These are phyloP conservation scores for Clathrus columnatus DNA, from an alignment of 768 basidiomycete genomes.

Conservation along the genomic window DNA sequence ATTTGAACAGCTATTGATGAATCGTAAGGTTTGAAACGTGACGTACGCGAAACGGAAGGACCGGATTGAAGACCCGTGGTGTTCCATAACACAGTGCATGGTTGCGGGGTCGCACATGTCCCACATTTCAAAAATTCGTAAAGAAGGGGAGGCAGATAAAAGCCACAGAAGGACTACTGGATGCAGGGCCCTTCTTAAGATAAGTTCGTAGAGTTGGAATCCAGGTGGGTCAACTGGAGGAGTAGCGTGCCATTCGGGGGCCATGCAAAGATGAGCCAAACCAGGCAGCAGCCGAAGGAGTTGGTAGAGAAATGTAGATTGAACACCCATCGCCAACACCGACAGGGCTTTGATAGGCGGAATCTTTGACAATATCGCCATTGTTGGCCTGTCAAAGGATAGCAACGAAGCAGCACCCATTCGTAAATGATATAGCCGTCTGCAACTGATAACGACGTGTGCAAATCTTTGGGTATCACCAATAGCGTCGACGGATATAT, in stretches of 20 bases:
- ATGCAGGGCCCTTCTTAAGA: slow-evolving; percentile 27
- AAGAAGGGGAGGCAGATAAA: slow-evolving; percentile 27
- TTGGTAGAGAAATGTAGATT: slow-evolving; percentile 37
- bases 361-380: slow-evolving; percentile 21
- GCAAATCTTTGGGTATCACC: slow-evolving; percentile 8
- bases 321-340: slow-evolving; percentile 28
- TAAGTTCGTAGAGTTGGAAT: slow-evolving; percentile 33
- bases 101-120: slow-evolving; percentile 24
- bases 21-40: slow-evolving; percentile 23
- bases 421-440: slow-evolving; percentile 26
- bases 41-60: slow-evolving; percentile 35
- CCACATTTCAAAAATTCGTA: slow-evolving; percentile 34
- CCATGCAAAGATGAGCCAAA: slow-evolving; percentile 31
- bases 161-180: slow-evolving; percentile 30
- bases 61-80: slow-evolving; percentile 27
- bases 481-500: not conserved
- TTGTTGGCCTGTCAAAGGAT: slow-evolving; percentile 20
- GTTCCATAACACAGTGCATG: slow-evolving; percentile 20
- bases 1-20: slow-evolving; percentile 28
- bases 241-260: slow-evolving; percentile 27
- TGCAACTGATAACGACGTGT: slow-evolving; percentile 21
- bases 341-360: slow-evolving; percentile 25
- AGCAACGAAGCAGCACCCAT: slow-evolving; percentile 21
- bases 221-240: slow-evolving; percentile 23
- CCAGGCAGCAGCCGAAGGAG: slow-evolving; percentile 30